Conservation (phyloP, 2,329 filamentous ascomycete genomes). For the Xylaria hypoxylon region DNA sequence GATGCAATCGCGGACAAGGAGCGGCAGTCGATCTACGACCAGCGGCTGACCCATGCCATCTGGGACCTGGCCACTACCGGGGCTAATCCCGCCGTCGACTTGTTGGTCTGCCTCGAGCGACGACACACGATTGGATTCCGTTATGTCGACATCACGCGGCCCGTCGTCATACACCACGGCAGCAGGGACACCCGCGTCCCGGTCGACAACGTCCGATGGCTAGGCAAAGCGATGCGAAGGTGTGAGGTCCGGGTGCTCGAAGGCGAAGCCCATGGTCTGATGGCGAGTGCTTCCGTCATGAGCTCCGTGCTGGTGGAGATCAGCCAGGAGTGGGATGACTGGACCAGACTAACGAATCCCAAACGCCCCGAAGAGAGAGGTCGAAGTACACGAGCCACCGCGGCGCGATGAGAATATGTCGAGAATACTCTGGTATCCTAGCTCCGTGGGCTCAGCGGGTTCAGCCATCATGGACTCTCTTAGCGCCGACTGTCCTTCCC, state of each 20-base stretch:
- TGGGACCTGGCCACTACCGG: constrained; percentile 93
- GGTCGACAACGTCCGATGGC: constrained; percentile 93
- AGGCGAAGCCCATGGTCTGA: constrained; percentile 92
- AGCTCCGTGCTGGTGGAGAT: constrained; percentile 94
- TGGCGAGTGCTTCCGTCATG: constrained; percentile 96
- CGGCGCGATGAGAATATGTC: constrained; percentile 38
- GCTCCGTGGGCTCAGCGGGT: neutral
- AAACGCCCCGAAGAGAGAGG: constrained; percentile 47
- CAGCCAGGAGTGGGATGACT: constrained; percentile 91
- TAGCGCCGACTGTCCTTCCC: neutral
- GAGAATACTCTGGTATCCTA: neutral
- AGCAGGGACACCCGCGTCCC: constrained; percentile 91
- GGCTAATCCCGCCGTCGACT: constrained; percentile 92
- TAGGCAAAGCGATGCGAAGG: constrained; percentile 91
- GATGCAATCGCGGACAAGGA: constrained; percentile 76
- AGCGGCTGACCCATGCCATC: constrained; percentile 88
- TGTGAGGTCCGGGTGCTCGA: constrained; percentile 93
- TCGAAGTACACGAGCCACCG: constrained; percentile 41
- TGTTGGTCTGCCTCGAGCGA: constrained; percentile 91
- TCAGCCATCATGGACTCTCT: too few relatives aligned
- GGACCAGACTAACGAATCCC: constrained; percentile 71
- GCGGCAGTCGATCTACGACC: constrained; percentile 81
- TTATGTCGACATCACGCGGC: constrained; percentile 93
- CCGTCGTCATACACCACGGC: constrained; percentile 94
- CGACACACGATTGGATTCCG: constrained; percentile 93